phyloP scores from a whole-genome alignment of 2,329 filamentous ascomycete genomes.

The Cladosporium velox region DNA sequence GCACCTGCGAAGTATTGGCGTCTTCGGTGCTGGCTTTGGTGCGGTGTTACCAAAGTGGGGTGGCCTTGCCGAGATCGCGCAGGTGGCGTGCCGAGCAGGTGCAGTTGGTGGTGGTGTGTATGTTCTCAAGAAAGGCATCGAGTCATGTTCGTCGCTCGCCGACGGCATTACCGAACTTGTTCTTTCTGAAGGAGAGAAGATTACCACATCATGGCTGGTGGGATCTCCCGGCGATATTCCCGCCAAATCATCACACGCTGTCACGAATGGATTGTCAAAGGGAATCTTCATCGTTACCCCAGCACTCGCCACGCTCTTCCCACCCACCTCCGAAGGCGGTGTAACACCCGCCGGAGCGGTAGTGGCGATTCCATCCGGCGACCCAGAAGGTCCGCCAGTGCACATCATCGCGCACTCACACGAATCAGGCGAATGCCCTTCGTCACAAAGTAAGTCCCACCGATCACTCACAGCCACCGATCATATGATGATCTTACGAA shows the following conservation, averaged over 20 bases:
- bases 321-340: slow-evolving; percentile 69
- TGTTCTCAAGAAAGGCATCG: slow-evolving; percentile 73
- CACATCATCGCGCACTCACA: slow-evolving; percentile 75
- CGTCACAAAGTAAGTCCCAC: slow-evolving; percentile 78
- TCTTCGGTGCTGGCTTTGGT: slow-evolving; percentile 86
- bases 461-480: slow-evolving; percentile 22
- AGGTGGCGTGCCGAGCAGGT: slow-evolving; percentile 86
- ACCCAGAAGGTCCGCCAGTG: slow-evolving; percentile 51
- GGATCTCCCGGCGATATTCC: slow-evolving; percentile 34
- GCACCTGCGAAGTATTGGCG: slow-evolving; percentile 82
- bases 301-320: slow-evolving; percentile 67
- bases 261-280: slow-evolving; percentile 19
- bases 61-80: slow-evolving; percentile 81
- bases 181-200: slow-evolving; percentile 35
- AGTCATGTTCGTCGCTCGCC: slow-evolving; percentile 31
- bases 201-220: slow-evolving; percentile 36
- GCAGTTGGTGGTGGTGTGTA: slow-evolving; percentile 92
- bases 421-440: slow-evolving; percentile 88
- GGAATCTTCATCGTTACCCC: slow-evolving; percentile 68
- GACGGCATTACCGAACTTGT: slow-evolving; percentile 20
- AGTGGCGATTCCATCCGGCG: slow-evolving; percentile 60
- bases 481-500: slow-evolving; percentile 81
- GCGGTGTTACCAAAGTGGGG: slow-evolving; percentile 93
- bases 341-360: slow-evolving; percentile 74
- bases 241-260: neutral